phyloP scores from a whole-genome alignment of 2,329 filamentous ascomycete species.

The Talaromyces funiculosus region DNA sequence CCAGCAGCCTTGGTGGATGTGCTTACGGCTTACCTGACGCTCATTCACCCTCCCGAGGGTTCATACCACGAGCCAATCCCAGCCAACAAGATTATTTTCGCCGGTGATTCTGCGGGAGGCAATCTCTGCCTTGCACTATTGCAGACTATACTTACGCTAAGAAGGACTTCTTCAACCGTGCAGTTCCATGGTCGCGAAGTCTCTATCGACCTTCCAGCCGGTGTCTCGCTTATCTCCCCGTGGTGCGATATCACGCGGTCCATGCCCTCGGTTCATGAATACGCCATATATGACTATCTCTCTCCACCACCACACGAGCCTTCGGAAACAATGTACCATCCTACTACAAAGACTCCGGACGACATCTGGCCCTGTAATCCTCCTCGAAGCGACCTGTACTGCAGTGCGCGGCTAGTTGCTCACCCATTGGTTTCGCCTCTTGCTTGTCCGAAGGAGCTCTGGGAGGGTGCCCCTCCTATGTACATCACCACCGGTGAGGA shows the following conservation, averaged over 20 bases:
- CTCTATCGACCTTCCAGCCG: conserved; percentile 37
- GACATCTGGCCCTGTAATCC: conserved; percentile 37
- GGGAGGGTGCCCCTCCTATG: conserved; percentile 38
- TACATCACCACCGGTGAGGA: conserved; percentile 41
- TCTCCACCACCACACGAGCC: conserved; percentile 22
- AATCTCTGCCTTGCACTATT: conserved; percentile 38
- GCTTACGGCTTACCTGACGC: conserved; percentile 43
- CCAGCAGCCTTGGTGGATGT: conserved; percentile 43
- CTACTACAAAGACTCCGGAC: conserved; percentile 29
- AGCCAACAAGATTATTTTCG: conserved; percentile 40
- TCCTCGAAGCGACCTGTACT: conserved; percentile 40
- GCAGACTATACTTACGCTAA: conserved; percentile 39
- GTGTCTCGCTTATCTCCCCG: conserved; percentile 35
- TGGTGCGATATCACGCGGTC: conserved; percentile 41
- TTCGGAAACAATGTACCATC: conserved; percentile 21
- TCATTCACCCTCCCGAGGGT: conserved; percentile 40
- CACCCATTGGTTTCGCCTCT: conserved; percentile 41
- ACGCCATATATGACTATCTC: conserved; percentile 39
- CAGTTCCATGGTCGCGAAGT: conserved; percentile 38
- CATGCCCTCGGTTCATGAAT: conserved; percentile 35
- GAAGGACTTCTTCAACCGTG: conserved; percentile 29
- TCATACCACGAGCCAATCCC: conserved; percentile 39
- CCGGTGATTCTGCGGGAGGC: conserved; percentile 44
- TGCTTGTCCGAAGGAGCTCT: conserved; percentile 29
- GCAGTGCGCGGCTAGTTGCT: conserved; percentile 30